Percentiles rank a stretch among this genome's conserved stretches.
phyloP scores from a whole-genome alignment of 148 eudicot genomes.

The Amaranthus palmeri region DNA sequence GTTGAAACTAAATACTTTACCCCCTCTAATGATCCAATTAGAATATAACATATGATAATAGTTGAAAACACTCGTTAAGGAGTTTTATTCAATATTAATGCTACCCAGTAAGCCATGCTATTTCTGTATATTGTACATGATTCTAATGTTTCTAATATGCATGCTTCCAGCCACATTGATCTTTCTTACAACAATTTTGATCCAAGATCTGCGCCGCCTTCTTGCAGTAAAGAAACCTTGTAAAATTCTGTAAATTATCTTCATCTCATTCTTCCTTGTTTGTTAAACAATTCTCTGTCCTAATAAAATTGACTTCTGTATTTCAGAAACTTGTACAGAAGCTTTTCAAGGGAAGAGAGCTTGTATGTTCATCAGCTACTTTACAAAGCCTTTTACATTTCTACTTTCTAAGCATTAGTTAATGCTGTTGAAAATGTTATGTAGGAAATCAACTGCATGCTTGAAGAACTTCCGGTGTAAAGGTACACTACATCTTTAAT shows the following conservation, averaged over 20 bases:
- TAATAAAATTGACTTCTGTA: not conserved
- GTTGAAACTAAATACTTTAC: too few relatives aligned
- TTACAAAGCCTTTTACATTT: not conserved
- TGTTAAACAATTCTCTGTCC: not conserved
- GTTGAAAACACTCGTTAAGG: not conserved
- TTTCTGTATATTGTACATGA: not conserved
- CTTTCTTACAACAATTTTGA: slow-evolving; percentile 61
- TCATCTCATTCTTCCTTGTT: not conserved
- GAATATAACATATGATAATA: not conserved
- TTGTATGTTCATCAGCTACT: slow-evolving; percentile 31
- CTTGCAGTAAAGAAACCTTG: slow-evolving; percentile 37
- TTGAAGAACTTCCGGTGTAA: slow-evolving; percentile 29
- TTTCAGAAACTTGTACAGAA: slow-evolving; percentile 53
- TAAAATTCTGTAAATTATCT: slow-evolving; percentile 10
- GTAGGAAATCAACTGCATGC: slow-evolving; percentile 39
- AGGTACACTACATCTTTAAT: slow-evolving; percentile 23
- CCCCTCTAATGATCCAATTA: too few relatives aligned
- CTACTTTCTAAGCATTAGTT: not conserved
- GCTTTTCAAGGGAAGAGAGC: slow-evolving; percentile 29
- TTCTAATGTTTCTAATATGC: slow-evolving; percentile 2
- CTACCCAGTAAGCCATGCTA: not conserved
- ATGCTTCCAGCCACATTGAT: slow-evolving; percentile 40
- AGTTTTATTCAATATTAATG: not conserved
- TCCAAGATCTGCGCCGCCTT: slow-evolving; percentile 24
- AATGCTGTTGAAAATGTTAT: slow-evolving; percentile 10